phyloP scores from a whole-genome alignment of 805 yeast species.

The Zygoascus ofunaensis region DNA sequence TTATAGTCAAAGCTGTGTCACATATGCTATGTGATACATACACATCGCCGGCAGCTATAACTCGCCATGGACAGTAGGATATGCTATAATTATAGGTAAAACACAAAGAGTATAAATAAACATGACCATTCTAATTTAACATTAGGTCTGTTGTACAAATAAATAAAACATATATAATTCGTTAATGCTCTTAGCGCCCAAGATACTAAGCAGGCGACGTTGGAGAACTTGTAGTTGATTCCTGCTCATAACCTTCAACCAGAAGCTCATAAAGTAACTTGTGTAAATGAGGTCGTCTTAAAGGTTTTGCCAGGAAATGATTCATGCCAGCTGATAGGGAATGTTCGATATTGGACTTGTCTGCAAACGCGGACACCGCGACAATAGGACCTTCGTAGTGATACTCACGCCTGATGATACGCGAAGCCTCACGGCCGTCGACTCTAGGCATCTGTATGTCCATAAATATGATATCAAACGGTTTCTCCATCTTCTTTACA shows the following conservation, averaged over 20 bases:
- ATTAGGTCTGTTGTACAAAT: no score
- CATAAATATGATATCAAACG: conserved; percentile 77
- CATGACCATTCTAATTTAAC: no score
- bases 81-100: no score
- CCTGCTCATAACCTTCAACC: neutral
- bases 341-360: conserved; percentile 67
- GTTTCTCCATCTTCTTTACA: conserved; percentile 36
- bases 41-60: no score
- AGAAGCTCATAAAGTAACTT: conserved; percentile 34
- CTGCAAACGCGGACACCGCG: conserved; percentile 93
- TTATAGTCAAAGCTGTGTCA: no score
- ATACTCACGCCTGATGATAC: conserved; percentile 54
- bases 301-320: conserved; percentile 84
- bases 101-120: no score
- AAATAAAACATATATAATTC: no score
- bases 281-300: conserved; percentile 58
- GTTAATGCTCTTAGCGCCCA: no score
- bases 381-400: conserved; percentile 67
- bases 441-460: conserved; percentile 96
- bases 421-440: conserved; percentile 83
- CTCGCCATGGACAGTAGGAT: no score
- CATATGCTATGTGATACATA: no score
- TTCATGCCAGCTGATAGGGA: conserved; percentile 89
- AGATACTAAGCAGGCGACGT: no score
- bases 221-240: no score